Evolutionary conservation across 257 asterid genomes (phyloP), one percentile per base, ranked within the genome.

Genomic region (Nicotiana attenuata): DNA sequence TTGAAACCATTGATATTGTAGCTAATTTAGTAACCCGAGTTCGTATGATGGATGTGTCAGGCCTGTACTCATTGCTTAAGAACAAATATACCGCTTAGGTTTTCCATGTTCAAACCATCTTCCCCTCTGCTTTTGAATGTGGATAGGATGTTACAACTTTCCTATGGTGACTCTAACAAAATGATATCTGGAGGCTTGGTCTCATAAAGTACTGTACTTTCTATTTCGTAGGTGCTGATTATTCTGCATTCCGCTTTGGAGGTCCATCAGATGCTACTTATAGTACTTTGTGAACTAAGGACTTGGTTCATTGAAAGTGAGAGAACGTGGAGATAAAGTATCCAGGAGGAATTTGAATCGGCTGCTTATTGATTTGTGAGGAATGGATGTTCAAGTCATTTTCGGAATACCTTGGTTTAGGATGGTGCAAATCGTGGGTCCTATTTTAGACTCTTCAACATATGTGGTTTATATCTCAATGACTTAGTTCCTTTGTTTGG

Each of bases 241-340:
- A 22, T 14, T 24, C 47, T 9, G 29, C 15, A 5, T 20, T 52
- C 55, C 64, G 17, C 47, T 28, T 53, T 85, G 79, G 83, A 78
- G 85, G 82, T 38, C 82, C 80, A 35, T 69, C 20, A 38, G 22
- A 53, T 24, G 76, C 65, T 57, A 64, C 63, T 57, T 67, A 24
- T 11, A 15, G 17, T 60, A 33, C 63, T 15, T 76, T 65, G 73
- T 63, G 28, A 47, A 3, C 47, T 20, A 66, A 60, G 53, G 81
- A 35, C 64, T 22, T 67, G 60, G 16, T 33, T 57, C 17, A 13
- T 4, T 68, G 63, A 59, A 77, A 3, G 64, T 15, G 66, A 2
- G 55, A 29, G 81, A 24, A 50, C 60, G 7, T 52, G 60, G 82
- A 26, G 28, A 38, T 26, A 52, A 41, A 56, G n/a, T 19, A 71